Evolutionary conservation across 2,329 filamentous ascomycete genomes (phyloP).

Genomic region (Fonsecaea monophora): DNA sequence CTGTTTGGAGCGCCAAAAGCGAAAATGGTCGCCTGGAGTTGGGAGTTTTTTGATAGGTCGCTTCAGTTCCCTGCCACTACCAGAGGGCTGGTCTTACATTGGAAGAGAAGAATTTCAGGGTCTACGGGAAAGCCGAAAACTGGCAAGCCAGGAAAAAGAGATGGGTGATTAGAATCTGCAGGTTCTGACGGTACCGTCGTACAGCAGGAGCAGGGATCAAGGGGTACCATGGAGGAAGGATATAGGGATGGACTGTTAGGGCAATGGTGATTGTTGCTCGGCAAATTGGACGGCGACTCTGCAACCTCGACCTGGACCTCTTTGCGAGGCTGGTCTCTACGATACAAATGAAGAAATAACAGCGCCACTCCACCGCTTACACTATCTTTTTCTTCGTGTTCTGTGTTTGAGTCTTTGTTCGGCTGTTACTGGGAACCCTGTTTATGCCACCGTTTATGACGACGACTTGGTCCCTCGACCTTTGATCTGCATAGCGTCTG

Average conservation of each 20-base stretch:
- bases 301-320: conserved; percentile 2
- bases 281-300: conserved; percentile 7
- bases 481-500: not conserved
- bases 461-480: not conserved
- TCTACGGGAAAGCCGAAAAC: not conserved
- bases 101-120: not conserved
- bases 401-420: not conserved
- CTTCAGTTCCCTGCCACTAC: not conserved
- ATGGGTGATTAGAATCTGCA: not conserved
- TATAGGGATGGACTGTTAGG: not conserved
- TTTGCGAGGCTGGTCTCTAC: conserved; percentile 5
- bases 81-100: conserved; percentile 6
- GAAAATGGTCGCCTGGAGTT: conserved; percentile 17
- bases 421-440: not conserved
- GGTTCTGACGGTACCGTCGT: not conserved
- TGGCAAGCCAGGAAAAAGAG: conserved; percentile 1
- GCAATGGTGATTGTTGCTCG: conserved; percentile 4
- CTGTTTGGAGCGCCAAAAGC: conserved; percentile 22
- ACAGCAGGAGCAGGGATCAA: not conserved
- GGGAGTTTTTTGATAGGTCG: conserved; percentile 3
- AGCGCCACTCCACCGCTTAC: conserved; percentile 3
- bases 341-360: conserved; percentile 10
- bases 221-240: conserved; percentile 1
- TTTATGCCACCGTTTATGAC: not conserved
- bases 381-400: not conserved